Evolutionary conservation across 179 eudicot species (phyloP), one percentile per base, ranked within the genome.

Genomic region (Silene coronaria): DNA sequence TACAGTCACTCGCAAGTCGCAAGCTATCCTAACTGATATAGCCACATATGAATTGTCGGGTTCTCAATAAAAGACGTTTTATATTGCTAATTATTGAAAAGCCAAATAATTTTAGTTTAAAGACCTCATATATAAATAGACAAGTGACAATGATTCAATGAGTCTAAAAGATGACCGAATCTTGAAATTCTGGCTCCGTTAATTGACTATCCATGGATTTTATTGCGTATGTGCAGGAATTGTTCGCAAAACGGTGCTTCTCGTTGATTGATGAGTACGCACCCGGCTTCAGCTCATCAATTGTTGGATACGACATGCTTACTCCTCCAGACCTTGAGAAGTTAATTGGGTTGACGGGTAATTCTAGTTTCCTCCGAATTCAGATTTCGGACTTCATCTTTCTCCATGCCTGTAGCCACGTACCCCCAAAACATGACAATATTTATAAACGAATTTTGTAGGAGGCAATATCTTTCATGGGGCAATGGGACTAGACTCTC

Each of bases 401-500:
- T 45, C 30, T 34, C 4, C 67, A 30, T 3, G 10, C 24, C 42
- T 53, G 63, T 21, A 6, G 30, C 30, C 17, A 22, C 48, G 26
- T 72, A 22, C 71, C 22, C 23, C 30, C 26, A 53, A 2, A 58
- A 58, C 17, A 58, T 16, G 21, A 23, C 13, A 0, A 36, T 48
- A 34, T 59, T 68, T 74, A 16, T 10, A 59, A 19, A 28, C 5
- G 2, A 36, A 45, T 76, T 84, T 78, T 70, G 13, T 81, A 96
- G 99, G 99, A 55, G 99, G 99, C 16, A 96, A 96, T 75, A 89
- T 96, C 68, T 96, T 96, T 79, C 99, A 96, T 72, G 99, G 99
- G 70, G 93, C 99, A 45, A 96, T 96, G 99, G 89, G 96, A 76
- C 85, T 96, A 61, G 98, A 96, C 80, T 93, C 98, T 55, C 87